Conservation (phyloP, 768 basidiomycete genomes). For the Pleurotus pulmonarius region DNA sequence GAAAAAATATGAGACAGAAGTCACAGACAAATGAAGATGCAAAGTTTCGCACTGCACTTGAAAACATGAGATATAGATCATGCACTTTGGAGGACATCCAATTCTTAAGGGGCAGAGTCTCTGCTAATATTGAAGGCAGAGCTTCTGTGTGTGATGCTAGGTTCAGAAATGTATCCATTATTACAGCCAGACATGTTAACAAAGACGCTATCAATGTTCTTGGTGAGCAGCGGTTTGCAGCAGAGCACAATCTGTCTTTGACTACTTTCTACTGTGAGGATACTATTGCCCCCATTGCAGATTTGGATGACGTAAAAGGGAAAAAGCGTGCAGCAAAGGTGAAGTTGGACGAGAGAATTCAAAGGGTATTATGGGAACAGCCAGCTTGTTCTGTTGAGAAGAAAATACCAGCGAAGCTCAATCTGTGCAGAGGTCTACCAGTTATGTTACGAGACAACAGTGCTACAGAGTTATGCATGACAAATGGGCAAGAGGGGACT, state of each 20-base stretch:
- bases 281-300: too few species aligned
- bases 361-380: conserved; percentile 18
- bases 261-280: conserved; percentile 18
- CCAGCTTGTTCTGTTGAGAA: conserved; percentile 19
- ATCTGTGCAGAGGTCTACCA: conserved; percentile 25
- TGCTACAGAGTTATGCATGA: background rate
- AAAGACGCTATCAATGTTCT: conserved; percentile 17
- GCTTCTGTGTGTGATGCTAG: conserved; percentile 7
- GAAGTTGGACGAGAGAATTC: too few species aligned
- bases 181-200: conserved; percentile 30
- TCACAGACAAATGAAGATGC: conserved; percentile 12
- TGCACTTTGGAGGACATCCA: conserved; percentile 31
- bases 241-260: conserved; percentile 22
- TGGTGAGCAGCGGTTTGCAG: conserved; percentile 26
- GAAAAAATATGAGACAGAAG: conserved; percentile 27
- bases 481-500: conserved; percentile 24
- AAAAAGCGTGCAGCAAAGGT: conserved; percentile 11
- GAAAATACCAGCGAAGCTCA: conserved; percentile 22
- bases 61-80: conserved; percentile 5
- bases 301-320: too few species aligned
- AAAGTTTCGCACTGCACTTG: conserved; percentile 13
- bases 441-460: conserved; percentile 13
- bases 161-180: conserved; percentile 32
- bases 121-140: conserved; percentile 1
- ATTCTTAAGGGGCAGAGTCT: conserved; percentile 24